Evolutionary conservation across 2,329 filamentous ascomycete genomes (phyloP).

Genomic region (Ramularia collo-cygni): DNA sequence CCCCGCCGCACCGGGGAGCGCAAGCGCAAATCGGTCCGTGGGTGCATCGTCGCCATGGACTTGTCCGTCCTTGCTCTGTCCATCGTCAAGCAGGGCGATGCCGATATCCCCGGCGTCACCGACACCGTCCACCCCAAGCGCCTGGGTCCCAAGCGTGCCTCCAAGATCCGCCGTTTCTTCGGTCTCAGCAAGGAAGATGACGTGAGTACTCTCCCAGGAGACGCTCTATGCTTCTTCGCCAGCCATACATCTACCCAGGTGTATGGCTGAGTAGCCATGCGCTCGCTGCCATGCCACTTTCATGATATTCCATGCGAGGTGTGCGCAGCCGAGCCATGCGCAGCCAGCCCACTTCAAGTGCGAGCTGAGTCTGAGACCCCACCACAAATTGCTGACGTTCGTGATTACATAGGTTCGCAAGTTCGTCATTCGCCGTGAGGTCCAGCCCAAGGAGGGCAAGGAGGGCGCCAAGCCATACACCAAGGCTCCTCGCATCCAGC

Average conservation of each 20-base stretch:
- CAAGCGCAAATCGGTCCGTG: constrained; percentile 98
- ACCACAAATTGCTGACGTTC: constrained; percentile 21
- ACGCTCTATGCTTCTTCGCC: constrained; percentile 53
- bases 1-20: constrained; percentile 95
- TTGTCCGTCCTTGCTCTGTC: constrained; percentile 88
- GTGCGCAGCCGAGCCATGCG: constrained; percentile 8
- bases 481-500: constrained; percentile 99
- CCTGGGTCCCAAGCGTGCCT: constrained; percentile 98
- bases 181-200: constrained; percentile 99
- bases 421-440: constrained; percentile 98
- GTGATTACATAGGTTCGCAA: constrained; percentile 72
- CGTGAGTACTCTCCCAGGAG: constrained; percentile 65
- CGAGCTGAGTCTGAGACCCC: constrained; percentile 28
- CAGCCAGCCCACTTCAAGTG: constrained; percentile 13
- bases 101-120: constrained; percentile 90
- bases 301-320: constrained; percentile 6
- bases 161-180: constrained; percentile 99
- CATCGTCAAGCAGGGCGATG: constrained; percentile 97
- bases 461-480: constrained; percentile 98
- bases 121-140: constrained; percentile 98
- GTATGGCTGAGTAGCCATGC: not conserved
- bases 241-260: constrained; percentile 11
- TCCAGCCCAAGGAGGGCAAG: constrained; percentile 72
- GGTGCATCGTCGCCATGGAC: constrained; percentile 96
- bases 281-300: no score